Percentiles rank a stretch among this genome's conserved stretches.
Conservation (phyloP, 1,139 yeast genomes). For the Groenewaldozyma sp. region DNA sequence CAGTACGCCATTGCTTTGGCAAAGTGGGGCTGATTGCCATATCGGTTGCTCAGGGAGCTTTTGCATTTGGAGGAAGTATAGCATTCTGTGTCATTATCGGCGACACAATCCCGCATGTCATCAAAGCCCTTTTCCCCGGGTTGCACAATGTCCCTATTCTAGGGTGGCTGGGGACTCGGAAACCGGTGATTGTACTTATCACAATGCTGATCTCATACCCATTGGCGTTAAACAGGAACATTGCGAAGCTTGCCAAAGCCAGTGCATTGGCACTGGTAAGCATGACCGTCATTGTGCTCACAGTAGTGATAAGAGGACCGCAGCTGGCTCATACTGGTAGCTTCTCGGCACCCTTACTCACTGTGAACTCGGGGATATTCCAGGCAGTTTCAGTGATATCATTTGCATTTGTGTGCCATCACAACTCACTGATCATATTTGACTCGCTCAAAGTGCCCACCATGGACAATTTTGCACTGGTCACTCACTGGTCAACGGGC, state of each 20-base stretch:
- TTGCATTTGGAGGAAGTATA: conserved; percentile 92
- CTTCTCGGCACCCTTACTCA: conserved; percentile 40
- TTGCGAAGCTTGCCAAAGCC: conserved; percentile 80
- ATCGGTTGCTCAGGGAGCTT: conserved; percentile 68
- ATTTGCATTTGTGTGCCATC: conserved; percentile 92
- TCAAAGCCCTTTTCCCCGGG: conserved; percentile 55
- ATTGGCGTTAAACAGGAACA: conserved; percentile 68
- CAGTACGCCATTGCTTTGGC: conserved; percentile 77
- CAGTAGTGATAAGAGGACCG: conserved; percentile 72
- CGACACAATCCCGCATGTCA: conserved; percentile 87
- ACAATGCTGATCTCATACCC: conserved; percentile 76
- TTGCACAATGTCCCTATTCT: conserved; percentile 34
- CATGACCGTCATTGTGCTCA: conserved; percentile 66
- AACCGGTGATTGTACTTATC: conserved; percentile 57
- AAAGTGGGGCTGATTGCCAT: conserved; percentile 57
- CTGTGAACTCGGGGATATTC: conserved; percentile 58
- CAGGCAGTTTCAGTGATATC: conserved; percentile 90
- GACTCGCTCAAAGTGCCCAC: conserved; percentile 75
- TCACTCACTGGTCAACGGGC: conserved; percentile 78
- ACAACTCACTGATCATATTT: conserved; percentile 81
- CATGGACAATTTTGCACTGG: conserved; percentile 56
- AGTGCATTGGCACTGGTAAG: conserved; percentile 79
- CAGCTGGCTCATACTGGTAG: conserved; percentile 35
- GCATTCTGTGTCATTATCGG: conserved; percentile 94
- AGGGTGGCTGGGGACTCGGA: conserved; percentile 52